phyloP scores from a whole-genome alignment of 1,139 yeast species.

The Suhomyces wounanorum region DNA sequence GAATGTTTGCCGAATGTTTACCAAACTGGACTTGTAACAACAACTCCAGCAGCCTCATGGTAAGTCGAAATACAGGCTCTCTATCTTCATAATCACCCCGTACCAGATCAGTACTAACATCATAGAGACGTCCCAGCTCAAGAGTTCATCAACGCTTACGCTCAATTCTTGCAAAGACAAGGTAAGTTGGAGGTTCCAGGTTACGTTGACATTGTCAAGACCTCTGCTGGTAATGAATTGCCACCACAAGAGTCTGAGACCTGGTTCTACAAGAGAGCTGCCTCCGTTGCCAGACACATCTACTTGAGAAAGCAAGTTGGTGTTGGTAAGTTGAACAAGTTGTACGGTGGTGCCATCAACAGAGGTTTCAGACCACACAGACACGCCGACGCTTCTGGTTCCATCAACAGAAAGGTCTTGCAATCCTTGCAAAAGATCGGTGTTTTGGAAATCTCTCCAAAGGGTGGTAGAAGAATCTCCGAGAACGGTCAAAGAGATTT shows the following conservation, averaged over 20 bases:
- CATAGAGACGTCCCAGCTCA: constrained; percentile 99
- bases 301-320: constrained; percentile 99
- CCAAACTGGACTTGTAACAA: not conserved
- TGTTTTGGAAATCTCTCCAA: constrained; percentile 92
- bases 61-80: constrained; percentile 3
- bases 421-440: constrained; percentile 99
- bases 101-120: constrained; percentile 34
- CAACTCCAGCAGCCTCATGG: constrained; percentile 1
- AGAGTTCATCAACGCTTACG: constrained; percentile 99
- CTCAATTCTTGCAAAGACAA: constrained; percentile 99
- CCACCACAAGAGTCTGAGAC: constrained; percentile 99
- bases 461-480: constrained; percentile 99
- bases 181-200: constrained; percentile 99
- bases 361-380: constrained; percentile 99
- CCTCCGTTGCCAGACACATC: constrained; percentile 99
- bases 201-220: constrained; percentile 99
- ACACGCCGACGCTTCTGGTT: constrained; percentile 99
- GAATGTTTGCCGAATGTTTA: not conserved
- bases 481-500: constrained; percentile 99
- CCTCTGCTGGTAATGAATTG: constrained; percentile 98
- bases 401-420: constrained; percentile 97
- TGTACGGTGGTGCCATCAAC: constrained; percentile 99
- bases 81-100: constrained; percentile 2
- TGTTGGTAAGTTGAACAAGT: constrained; percentile 98
- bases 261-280: constrained; percentile 99